These are phyloP conservation scores for Salix caprea DNA, from an alignment of 345 rosid species.

Conservation along the genomic window DNA sequence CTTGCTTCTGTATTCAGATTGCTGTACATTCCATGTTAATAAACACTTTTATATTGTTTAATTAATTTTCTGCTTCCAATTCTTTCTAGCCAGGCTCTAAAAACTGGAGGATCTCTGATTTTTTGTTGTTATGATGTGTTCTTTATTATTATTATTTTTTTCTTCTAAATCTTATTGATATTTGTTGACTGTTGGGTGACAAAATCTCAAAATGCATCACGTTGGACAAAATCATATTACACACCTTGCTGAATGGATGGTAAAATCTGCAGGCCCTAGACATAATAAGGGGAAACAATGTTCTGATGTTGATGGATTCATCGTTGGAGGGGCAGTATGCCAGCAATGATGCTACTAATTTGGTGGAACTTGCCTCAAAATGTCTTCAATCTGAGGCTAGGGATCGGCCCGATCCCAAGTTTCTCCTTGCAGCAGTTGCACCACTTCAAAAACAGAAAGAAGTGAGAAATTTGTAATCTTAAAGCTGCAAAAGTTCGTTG, in stretches of 20 bases:
- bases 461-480: background rate
- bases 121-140: too few relatives aligned
- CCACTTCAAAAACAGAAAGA: background rate
- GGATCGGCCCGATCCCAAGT: slow-evolving; percentile 5
- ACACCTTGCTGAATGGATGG: background rate
- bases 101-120: too few relatives aligned
- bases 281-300: background rate
- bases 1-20: too few relatives aligned
- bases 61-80: too few relatives aligned
- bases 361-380: slow-evolving; percentile 1
- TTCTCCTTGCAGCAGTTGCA: background rate
- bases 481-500: background rate
- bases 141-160: too few relatives aligned
- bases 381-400: slow-evolving; percentile 5
- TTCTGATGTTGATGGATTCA: background rate
- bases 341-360: background rate
- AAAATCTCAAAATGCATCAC: background rate
- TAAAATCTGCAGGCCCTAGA: background rate
- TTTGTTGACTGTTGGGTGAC: background rate
- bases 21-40: too few relatives aligned
- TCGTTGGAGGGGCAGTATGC: slow-evolving; percentile 2
- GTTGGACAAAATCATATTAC: background rate
- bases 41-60: too few relatives aligned
- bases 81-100: too few relatives aligned
- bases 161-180: too few relatives aligned